phyloP scores from a whole-genome alignment of 2,329 filamentous ascomycete genomes.

The Calycina herbarum region DNA sequence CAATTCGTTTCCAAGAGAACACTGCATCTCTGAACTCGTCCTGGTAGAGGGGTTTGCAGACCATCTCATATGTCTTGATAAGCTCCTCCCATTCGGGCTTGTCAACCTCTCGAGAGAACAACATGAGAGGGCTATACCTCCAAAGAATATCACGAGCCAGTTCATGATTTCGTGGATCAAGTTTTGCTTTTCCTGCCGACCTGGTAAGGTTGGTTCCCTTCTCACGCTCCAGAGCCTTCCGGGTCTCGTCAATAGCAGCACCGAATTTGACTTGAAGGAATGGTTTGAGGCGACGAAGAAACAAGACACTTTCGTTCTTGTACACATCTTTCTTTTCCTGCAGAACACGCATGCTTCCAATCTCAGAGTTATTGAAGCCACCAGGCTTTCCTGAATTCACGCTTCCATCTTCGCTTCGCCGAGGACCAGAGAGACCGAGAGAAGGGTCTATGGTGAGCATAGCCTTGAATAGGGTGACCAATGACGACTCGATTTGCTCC shows the following conservation, averaged over 20 bases:
- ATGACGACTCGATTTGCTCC: slow-evolving; percentile 72
- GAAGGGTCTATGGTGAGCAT: slow-evolving; percentile 91
- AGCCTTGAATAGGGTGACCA: slow-evolving; percentile 84
- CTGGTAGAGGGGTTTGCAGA: slow-evolving; percentile 75
- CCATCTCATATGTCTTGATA: slow-evolving; percentile 77
- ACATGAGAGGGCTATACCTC: slow-evolving; percentile 83
- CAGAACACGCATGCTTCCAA: slow-evolving; percentile 86
- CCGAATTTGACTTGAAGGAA: slow-evolving; percentile 83
- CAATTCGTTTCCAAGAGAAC: slow-evolving; percentile 76
- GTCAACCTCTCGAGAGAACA: slow-evolving; percentile 87
- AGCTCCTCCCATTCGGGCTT: slow-evolving; percentile 77
- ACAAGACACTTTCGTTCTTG: slow-evolving; percentile 69
- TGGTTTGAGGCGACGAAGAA: slow-evolving; percentile 76
- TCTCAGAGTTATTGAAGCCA: slow-evolving; percentile 50
- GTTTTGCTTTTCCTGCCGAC: slow-evolving; percentile 54
- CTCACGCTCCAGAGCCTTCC: slow-evolving; percentile 53
- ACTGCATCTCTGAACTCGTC: slow-evolving; percentile 78
- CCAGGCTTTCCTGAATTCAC: slow-evolving; percentile 39
- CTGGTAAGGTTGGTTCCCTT: slow-evolving; percentile 54
- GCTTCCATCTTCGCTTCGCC: slow-evolving; percentile 43
- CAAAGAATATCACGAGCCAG: slow-evolving; percentile 73
- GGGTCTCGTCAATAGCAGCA: slow-evolving; percentile 69
- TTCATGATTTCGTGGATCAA: slow-evolving; percentile 71
- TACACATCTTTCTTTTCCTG: slow-evolving; percentile 95
- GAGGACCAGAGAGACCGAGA: slow-evolving; percentile 50